Evolutionary conservation across 2,329 filamentous ascomycete species (phyloP).

Genomic region (Chrysoporthe cubensis): DNA sequence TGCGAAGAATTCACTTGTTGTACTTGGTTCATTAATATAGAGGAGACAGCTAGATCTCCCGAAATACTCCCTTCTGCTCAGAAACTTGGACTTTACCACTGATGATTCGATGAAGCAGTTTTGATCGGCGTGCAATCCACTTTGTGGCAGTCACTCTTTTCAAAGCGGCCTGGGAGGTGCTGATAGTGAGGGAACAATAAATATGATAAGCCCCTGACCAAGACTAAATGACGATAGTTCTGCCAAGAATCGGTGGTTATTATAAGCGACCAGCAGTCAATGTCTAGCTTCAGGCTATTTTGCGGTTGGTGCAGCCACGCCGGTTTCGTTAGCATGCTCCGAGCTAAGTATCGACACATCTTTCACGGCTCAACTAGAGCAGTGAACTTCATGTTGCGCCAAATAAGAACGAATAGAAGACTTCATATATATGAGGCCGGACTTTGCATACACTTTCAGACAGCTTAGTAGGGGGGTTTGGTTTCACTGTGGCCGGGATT

Average conservation of each 20-base stretch:
- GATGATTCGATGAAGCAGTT: too few species aligned
- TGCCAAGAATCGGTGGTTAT: background rate
- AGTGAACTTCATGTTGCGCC: background rate
- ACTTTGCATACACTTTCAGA: background rate
- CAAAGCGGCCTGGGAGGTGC: too few species aligned
- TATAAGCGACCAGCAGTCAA: background rate
- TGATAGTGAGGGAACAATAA: too few species aligned
- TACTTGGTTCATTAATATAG: too few species aligned
- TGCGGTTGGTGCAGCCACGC: background rate
- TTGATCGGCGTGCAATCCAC: too few species aligned
- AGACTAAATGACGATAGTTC: background rate
- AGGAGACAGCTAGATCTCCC: too few species aligned
- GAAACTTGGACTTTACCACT: too few species aligned
- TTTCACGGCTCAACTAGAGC: background rate
- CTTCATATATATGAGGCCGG: background rate
- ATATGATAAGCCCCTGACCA: too few species aligned
- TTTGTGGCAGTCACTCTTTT: too few species aligned
- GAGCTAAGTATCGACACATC: background rate
- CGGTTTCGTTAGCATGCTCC: background rate
- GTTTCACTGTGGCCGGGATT: background rate
- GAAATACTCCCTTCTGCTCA: too few species aligned
- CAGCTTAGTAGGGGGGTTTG: background rate
- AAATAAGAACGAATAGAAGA: background rate
- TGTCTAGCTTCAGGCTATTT: background rate
- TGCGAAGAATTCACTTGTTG: too few species aligned